Percentiles rank a stretch among this genome's conserved stretches.
These are phyloP conservation scores for Candida pseudoglaebosa DNA, from an alignment of 805 yeast species.

Conservation along the genomic window DNA sequence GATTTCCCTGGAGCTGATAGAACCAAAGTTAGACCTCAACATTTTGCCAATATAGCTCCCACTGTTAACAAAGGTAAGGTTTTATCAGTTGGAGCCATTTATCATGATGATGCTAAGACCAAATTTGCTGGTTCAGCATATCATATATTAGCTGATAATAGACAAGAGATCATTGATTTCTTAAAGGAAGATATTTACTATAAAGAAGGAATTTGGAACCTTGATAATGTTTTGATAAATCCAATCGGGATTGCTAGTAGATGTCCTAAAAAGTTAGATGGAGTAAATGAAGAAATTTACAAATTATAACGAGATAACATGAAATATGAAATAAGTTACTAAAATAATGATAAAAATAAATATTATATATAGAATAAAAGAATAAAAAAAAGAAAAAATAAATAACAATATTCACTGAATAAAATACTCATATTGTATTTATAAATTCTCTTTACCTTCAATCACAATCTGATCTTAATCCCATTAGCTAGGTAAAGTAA, in stretches of 20 bases:
- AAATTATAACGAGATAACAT: too few relatives aligned
- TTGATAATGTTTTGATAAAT: constrained; percentile 54
- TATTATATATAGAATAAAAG: too few relatives aligned
- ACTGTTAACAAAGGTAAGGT: constrained; percentile 34
- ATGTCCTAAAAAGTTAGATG: constrained; percentile 31
- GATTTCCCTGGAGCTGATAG: constrained; percentile 68
- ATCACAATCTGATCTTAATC: too few relatives aligned
- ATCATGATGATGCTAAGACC: constrained; percentile 37
- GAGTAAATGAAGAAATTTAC: constrained; percentile 19
- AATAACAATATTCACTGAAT: too few relatives aligned
- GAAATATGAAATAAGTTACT: too few relatives aligned
- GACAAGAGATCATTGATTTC: constrained; percentile 61
- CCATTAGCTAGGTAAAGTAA: too few relatives aligned
- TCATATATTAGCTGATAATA: constrained; percentile 59
- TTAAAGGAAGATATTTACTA: constrained; percentile 62
- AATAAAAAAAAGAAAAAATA: too few relatives aligned
- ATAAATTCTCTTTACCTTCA: neutral
- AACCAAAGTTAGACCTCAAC: constrained; percentile 47
- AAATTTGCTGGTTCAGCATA: constrained; percentile 67
- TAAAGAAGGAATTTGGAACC: constrained; percentile 71
- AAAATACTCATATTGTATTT: neutral
- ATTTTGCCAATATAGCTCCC: constrained; percentile 30
- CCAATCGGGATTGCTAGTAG: constrained; percentile 44
- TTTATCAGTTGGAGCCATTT: constrained; percentile 42
- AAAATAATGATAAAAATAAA: too few relatives aligned